Evolutionary conservation across 2,329 filamentous ascomycete species (phyloP), one percentile per base, ranked within the genome.

Genomic region (Fusarium compactum): DNA sequence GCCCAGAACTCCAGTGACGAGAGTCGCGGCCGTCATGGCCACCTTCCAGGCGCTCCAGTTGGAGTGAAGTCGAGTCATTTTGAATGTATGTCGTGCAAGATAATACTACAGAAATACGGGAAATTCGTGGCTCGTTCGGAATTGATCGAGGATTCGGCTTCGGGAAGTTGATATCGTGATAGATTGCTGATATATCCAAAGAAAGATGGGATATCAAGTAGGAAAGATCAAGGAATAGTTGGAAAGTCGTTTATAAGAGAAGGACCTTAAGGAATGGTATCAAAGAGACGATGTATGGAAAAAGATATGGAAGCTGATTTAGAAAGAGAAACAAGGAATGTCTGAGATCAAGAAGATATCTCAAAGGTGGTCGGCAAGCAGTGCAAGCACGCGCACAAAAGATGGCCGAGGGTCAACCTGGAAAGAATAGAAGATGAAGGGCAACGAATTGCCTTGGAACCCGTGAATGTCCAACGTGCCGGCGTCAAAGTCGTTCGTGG

Each of bases 321-420:
- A 52, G 25, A 65, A 69, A 65, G 57, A 61, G 45, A 66, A 52
- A 56, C 55, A 69, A 69, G 55, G 62, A 73, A 65, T 67, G 61
- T 62, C 59, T 20, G 67, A 72, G 62, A 70, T 65, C 30, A 52
- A 51, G 56, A 55, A 57, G 55, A 38, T 70, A 60, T 60, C 65
- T 72, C 71, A 73, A 75, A 65, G 58, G 41, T 61, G 66, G 22
- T 73, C 54, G 59, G 52, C 61, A 63, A 63, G 74, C 71, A 72
- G 71, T 75, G 61, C 74, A 76, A 76, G 71, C 74, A 75, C 72
- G 69, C 65, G 67, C 63, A 67, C 67, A 72, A 52, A 84, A 82
- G 74, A 77, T 67, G 79, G 82, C 85, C 85, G 79, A 88, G 86
- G 85, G 81, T 88, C 86, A 87, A 88, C 86, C 86, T 85, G 84